Percentiles rank a stretch among this genome's conserved stretches.
Evolutionary conservation across 148 eudicot genomes (phyloP).

Genomic region (Persicaria maculosa): DNA sequence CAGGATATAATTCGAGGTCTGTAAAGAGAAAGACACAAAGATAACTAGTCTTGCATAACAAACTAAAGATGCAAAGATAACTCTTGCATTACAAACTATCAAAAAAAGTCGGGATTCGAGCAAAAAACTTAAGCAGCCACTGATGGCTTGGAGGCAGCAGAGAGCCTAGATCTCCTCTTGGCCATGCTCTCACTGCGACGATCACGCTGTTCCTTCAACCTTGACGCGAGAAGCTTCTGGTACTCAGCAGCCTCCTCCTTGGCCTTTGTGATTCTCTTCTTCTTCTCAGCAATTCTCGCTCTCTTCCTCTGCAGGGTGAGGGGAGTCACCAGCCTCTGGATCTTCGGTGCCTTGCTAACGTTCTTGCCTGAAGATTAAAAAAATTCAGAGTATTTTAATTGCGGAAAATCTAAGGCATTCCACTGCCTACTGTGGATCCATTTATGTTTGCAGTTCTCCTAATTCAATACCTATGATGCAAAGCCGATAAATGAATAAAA

Average conservation of each 20-base stretch:
- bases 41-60: background rate
- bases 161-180: conserved; percentile 40
- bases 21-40: background rate
- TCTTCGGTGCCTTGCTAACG: conserved; percentile 82
- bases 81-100: conserved; percentile 9
- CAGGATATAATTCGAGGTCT: background rate
- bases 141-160: conserved; percentile 10
- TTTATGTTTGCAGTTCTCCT: too few species aligned
- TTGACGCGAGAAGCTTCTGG: conserved; percentile 37
- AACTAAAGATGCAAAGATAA: background rate
- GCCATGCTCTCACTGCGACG: conserved; percentile 40
- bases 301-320: conserved; percentile 88
- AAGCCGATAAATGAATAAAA: background rate
- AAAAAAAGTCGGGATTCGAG: background rate
- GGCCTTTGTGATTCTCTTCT: conserved; percentile 58
- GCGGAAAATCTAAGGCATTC: too few species aligned
- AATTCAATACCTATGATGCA: background rate
- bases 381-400: background rate
- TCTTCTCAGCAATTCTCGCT: conserved; percentile 76
- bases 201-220: conserved; percentile 46
- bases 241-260: conserved; percentile 48
- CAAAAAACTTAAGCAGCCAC: conserved; percentile 7
- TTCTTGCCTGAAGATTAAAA: conserved; percentile 41
- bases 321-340: conserved; percentile 86
- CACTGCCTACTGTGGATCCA: too few species aligned